Base-by-base conservation (phyloP, 225 moss, liverwort and hornwort species). In the Ulota crispa region DNA sequence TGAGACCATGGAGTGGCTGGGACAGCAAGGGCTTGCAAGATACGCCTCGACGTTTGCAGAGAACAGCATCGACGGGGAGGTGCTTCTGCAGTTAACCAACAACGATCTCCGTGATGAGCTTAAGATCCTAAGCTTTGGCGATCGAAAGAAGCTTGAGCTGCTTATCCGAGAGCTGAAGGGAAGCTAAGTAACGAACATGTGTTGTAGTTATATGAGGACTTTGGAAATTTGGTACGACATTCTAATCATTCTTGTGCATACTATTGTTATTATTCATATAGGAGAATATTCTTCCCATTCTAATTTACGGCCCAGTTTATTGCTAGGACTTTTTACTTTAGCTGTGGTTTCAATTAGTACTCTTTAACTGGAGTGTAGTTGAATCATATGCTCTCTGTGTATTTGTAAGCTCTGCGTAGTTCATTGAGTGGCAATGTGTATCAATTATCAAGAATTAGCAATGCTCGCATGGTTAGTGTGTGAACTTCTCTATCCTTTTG, bases 1-100 rank as follows among this genome's bases (percentile, higher is more conserved):
- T 30, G 93, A 93, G 76, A 92, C 93, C 12, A 74, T 91, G 83
- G 87, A 89, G 80, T 95, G 95, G 93, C 66, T 95, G 80, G 88
- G 85, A 28, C 82, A 86, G 78, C 87, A 86, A 84, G 91, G 88
- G 34, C 86, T 93, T 67, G 89, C 91, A 71, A 91, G 89, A 80
- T 93, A 93, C 78, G 87, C 92, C 18, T 75, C 87, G 37, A 76
- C 39, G 18, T 95, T 95, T 87, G 89, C 89, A 67, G 92, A 92
- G 32, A 89, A 95, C 66, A 89, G 74, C 73, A 72, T 95, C 55
- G 92, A 95, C 64, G 92, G 93, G 60, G 76, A 81, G 76, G 24
- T 93, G 80, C 88, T 95, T 67, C 75, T 92, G 70, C 86, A 89
- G 65, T 91, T 95, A 45, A 87, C 84, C 10, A 83, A 80, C 36